A percentile compares a stretch with the other conserved stretches of the same genome.
phyloP scores from a whole-genome alignment of 2,329 filamentous ascomycete genomes.

The Esteya vermicola region DNA sequence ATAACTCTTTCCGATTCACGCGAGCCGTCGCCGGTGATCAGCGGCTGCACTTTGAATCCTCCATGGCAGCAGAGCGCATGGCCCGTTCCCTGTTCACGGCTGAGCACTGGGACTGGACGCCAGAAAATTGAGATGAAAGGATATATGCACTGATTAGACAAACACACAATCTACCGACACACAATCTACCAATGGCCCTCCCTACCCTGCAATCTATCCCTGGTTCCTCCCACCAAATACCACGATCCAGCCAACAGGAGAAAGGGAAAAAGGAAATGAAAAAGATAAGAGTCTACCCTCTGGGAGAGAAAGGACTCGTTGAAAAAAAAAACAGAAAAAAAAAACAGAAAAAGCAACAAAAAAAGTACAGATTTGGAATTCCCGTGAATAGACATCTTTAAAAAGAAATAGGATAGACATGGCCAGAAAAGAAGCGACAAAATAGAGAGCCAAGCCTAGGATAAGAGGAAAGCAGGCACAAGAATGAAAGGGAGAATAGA shows the following conservation, averaged over 20 bases:
- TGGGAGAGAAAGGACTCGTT: no score
- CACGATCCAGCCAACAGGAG: no score
- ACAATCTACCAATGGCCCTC: neutral
- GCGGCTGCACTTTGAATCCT: slow-evolving; percentile 32
- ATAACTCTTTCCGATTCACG: slow-evolving; percentile 32
- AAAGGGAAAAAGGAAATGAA: no score
- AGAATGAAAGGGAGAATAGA: neutral
- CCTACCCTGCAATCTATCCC: neutral
- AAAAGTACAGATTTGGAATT: no score
- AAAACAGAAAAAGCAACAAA: neutral
- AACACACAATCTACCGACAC: neutral
- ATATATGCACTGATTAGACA: neutral
- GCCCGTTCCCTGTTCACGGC: slow-evolving; percentile 41
- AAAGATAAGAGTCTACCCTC: no score
- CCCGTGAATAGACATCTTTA: no score
- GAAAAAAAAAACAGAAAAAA: neutral
- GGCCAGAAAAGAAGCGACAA: no score
- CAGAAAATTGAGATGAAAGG: slow-evolving; percentile 29
- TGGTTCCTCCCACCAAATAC: neutral
- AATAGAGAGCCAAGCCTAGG: no score
- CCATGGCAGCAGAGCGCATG: slow-evolving; percentile 34
- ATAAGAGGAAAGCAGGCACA: no score
- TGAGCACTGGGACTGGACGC: slow-evolving; percentile 45
- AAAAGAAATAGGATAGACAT: no score
- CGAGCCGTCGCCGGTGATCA: slow-evolving; percentile 34